Conservation (phyloP, 2,329 filamentous ascomycete genomes). For the Beauveria bassiana region DNA sequence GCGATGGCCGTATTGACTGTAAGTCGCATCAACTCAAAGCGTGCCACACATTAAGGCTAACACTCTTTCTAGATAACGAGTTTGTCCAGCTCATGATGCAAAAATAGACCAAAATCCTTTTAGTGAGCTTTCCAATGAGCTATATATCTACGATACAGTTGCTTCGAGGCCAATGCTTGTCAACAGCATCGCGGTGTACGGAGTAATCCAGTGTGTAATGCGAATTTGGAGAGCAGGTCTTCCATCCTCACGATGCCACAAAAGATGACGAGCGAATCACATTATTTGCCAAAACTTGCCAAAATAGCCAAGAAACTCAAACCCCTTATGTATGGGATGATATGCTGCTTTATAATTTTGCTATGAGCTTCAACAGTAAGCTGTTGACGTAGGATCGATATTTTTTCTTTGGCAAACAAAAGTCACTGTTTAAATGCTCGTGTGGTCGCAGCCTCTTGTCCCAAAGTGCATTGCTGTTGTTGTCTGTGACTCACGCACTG, state of each 20-base stretch:
- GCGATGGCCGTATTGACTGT: conserved; percentile 86
- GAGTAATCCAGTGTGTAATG: not conserved
- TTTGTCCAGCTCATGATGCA: conserved; percentile 96
- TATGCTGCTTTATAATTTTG: not conserved
- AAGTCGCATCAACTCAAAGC: conserved; percentile 25
- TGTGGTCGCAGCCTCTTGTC: not conserved
- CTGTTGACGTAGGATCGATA: not conserved
- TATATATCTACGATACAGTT: not conserved
- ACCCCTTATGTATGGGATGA: not conserved
- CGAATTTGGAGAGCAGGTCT: not conserved
- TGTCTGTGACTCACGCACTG: not conserved
- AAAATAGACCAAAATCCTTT: conserved; percentile 52
- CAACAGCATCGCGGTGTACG: not conserved
- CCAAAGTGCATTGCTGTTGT: not conserved
- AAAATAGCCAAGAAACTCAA: not conserved
- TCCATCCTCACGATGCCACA: not conserved
- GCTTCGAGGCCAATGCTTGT: not conserved
- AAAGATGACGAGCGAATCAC: not conserved
- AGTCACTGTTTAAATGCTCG: not conserved
- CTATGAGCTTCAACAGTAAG: not conserved
- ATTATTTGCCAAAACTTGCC: not conserved
- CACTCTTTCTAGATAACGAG: conserved; percentile 61
- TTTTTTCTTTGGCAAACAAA: not conserved
- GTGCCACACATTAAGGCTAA: not conserved
- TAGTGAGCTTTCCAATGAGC: not conserved